Base-by-base conservation (phyloP, 805 yeast species). In the Starmerella apis region DNA sequence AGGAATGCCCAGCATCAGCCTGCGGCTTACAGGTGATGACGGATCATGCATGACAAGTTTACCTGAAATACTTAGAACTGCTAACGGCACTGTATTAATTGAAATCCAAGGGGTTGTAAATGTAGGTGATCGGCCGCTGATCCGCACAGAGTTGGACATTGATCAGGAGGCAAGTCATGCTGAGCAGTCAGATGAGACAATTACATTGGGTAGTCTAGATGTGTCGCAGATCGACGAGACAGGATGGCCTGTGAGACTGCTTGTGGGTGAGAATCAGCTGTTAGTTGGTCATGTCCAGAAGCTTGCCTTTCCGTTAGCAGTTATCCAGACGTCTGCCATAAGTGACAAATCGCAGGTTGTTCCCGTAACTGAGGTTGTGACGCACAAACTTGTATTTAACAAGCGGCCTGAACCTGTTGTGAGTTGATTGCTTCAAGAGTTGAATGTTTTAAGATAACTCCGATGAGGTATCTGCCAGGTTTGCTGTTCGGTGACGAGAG, bases 331-430 rank as follows among this genome's bases (percentile, higher is more conserved):
- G 41, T 33, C 56, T 2, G 30, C n/a, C 11, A 28, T 35, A 4
- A 25, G 43, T 4, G 51, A 31, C 35, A 11, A 36, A 13, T 31
- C 39, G 2, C 55, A 49, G 33, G 8, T 11, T 4, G 28, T 53
- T 1, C 47, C 46, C 11, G 60, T 55, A 5, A 25, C 46, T 3
- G 55, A 56, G 19, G 27, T 58, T 8, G 31, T 58, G 28, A 50
- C 52, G 14, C 54, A 58, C 46, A 52, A 54, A 27, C 31, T 50
- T 7, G 35, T 57, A 22, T 58, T 56, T 36, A 44, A 47, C 46
- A 45, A 52, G 25, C 54, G 59, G 45, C 61, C 61, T 1, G 60
- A 58, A 49, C 60, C 61, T 3, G 47, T 56, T 11, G 31, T 50
- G 37, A n/a, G 27, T 16, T 37, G n/a, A 37, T n/a, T n/a, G n/a